These are phyloP conservation scores for Pelargonium australe DNA, from an alignment of 441 rosid species.

Conservation along the genomic window DNA sequence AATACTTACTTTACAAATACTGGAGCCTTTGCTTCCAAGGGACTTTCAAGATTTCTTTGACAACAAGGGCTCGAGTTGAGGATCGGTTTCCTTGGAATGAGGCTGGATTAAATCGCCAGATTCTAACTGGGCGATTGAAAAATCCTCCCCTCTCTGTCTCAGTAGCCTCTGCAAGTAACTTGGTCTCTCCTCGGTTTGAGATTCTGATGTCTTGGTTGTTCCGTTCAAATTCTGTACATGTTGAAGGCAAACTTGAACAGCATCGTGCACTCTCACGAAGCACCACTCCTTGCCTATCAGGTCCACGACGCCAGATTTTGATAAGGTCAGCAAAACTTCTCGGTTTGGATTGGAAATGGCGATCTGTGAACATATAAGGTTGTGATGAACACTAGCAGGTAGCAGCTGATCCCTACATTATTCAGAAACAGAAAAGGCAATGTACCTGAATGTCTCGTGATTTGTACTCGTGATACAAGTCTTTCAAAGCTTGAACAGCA, in stretches of 20 bases:
- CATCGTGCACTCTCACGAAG: constrained; percentile 91
- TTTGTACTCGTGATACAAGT: constrained; percentile 63
- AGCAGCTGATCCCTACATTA: background rate
- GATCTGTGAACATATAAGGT: constrained; percentile 40
- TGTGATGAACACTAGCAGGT: background rate
- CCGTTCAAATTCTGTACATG: constrained; percentile 51
- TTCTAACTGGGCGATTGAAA: constrained; percentile 39
- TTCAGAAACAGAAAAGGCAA: background rate
- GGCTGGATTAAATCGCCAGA: constrained; percentile 32
- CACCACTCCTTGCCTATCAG: constrained; percentile 90
- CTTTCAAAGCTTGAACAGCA: constrained; percentile 76
- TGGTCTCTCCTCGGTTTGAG: constrained; percentile 31
- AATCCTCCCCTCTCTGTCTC: constrained; percentile 35
- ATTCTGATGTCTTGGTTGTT: constrained; percentile 20
- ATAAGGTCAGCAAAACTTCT: constrained; percentile 61
- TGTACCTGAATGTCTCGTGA: constrained; percentile 64
- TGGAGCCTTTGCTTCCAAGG: constrained; percentile 1
- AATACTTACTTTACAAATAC: too few species aligned
- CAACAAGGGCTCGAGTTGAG: constrained; percentile 54
- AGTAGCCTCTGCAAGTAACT: constrained; percentile 43
- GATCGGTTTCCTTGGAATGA: constrained; percentile 18
- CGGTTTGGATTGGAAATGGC: constrained; percentile 84
- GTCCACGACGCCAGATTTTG: constrained; percentile 68
- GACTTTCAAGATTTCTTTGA: constrained; percentile 30
- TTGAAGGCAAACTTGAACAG: constrained; percentile 92